A percentile compares a stretch with the other conserved stretches of the same genome.
phyloP scores from a whole-genome alignment of 1,284 basidiomycete genomes.

The Apiotrichum laibachii region DNA sequence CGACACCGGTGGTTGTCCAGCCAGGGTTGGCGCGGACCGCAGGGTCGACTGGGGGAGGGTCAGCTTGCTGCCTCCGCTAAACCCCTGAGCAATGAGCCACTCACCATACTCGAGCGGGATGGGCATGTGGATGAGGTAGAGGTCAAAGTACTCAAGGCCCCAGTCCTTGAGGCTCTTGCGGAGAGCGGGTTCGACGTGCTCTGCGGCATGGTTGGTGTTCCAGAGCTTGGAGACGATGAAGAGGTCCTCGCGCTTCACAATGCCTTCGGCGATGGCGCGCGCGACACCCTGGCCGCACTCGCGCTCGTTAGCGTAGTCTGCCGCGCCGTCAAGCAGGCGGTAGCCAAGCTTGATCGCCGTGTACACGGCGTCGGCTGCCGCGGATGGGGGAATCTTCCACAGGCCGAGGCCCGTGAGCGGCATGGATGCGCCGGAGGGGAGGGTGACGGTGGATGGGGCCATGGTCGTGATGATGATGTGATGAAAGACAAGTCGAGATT shows the following conservation, averaged over 20 bases:
- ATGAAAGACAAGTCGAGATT: no score
- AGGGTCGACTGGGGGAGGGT: constrained; percentile 4
- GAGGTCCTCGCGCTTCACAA: constrained; percentile 59
- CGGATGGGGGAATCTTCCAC: constrained; percentile 30
- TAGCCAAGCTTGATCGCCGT: constrained; percentile 54
- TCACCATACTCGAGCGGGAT: constrained; percentile 8
- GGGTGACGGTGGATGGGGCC: background rate
- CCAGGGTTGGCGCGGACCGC: constrained; percentile 11
- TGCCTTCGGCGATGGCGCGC: constrained; percentile 56
- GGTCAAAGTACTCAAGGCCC: constrained; percentile 66
- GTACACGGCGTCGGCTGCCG: constrained; percentile 47
- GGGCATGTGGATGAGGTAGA: constrained; percentile 67
- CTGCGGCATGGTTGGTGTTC: constrained; percentile 60
- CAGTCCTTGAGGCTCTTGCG: constrained; percentile 54
- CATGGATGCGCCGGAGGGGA: constrained; percentile 11
- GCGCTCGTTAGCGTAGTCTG: constrained; percentile 52
- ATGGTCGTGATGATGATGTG: background rate
- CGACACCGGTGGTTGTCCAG: constrained; percentile 2
- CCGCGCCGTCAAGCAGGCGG: constrained; percentile 52
- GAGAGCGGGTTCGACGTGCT: constrained; percentile 18
- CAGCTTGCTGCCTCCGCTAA: no score
- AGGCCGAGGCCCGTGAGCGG: constrained; percentile 27
- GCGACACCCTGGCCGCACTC: constrained; percentile 67
- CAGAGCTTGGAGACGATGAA: constrained; percentile 63
- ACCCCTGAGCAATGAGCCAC: no score